Base-by-base conservation (phyloP, 164 flowering plant genomes). In the Piper longum region DNA sequence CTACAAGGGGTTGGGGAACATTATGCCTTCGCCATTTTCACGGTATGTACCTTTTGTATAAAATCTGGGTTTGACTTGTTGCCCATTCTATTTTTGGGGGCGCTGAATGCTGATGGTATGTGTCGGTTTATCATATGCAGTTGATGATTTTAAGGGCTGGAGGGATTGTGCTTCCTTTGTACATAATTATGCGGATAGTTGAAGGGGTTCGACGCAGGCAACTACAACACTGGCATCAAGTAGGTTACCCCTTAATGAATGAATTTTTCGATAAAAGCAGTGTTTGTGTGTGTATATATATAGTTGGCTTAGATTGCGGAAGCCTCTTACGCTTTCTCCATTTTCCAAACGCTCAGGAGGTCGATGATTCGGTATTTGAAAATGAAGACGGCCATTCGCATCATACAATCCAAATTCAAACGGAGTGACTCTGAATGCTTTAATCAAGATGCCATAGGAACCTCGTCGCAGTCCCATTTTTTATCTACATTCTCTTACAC, bases 111-210 rank as follows among this genome's bases (percentile, higher is more conserved):
- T 5, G 17, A 16, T 54, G 17, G 36, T 58, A 26, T 59, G 11
- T 11, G 8, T 13, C 11, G 16, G n/a, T 18, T 26, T 44, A 7
- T 18, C 60, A 16, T 61, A 19, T 57, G 36, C 67, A 65, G 67
- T 16, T 65, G 55, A 2, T 85, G 57, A 4, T 78, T 44, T 60
- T 88, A 45, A 84, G 82, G 62, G 75, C 78, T 0, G 56, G 76
- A 66, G 95, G 91, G 61, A 79, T 88, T 66, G 18, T 84, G 40
- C 52, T 84, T 13, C 91, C 95, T 1, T 79, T 88, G 77, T 85
- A 74, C 66, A 54, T 81, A 41, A 26, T 84, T 45, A 60, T 80
- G 42, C 72, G 81, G 18, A 65, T 70, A 16, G 72, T 84, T 43
- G 63, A 82, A 60, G 81, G 81, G 2, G 66, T 88, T 57, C 87